Evolutionary conservation across 23 red algal genomes (phyloP), one percentile per base, ranked within the genome.

Genomic region (Agarophyton chilense): DNA sequence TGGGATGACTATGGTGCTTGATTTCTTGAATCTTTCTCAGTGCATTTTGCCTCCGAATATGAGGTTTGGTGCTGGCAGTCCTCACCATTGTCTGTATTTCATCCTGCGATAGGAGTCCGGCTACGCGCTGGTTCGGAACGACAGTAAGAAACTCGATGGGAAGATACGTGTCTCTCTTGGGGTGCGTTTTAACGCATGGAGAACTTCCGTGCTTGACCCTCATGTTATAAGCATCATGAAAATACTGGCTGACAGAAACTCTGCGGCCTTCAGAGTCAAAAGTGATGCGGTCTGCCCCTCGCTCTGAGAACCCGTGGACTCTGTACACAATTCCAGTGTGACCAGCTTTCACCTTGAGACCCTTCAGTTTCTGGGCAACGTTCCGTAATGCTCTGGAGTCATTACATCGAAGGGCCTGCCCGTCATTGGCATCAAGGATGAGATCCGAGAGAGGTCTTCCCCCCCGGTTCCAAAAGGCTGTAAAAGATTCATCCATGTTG

Each of bases 71-170:
- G 32, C 79, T 80, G 2, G 91, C 91, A 79, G 60, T 72, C 36
- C 49, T 52, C 26, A 86, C 82, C 41, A 94, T 94, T 13, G 43
- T 72, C 22, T 3, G 2, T 18, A 57, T 91, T 25, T 91, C 72
- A 26, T 91, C 88, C 65, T 29, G 77, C 8, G 64, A 61, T 39
- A 91, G 45, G 33, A 74, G 6, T 3, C 77, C 77, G 2, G 64
- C 77, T 16, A 78, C 47, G 7, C 91, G 63, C 45, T 94, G 91
- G 43, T 94, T 87, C 8, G 67, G 63, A 18, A 79, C 47, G 71
- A 94, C 82, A 19, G 52, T 46, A 29, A 94, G 68, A 1, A 80
- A 33, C 60, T 94, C 91, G 10, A 94, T 63, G 13, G 91, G 91
- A 17, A 94, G 31, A 50, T 71, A 94, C 19, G 76, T 81, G 24